Base-by-base conservation (phyloP, 768 basidiomycete species). In the Nidularia pulvinata region DNA sequence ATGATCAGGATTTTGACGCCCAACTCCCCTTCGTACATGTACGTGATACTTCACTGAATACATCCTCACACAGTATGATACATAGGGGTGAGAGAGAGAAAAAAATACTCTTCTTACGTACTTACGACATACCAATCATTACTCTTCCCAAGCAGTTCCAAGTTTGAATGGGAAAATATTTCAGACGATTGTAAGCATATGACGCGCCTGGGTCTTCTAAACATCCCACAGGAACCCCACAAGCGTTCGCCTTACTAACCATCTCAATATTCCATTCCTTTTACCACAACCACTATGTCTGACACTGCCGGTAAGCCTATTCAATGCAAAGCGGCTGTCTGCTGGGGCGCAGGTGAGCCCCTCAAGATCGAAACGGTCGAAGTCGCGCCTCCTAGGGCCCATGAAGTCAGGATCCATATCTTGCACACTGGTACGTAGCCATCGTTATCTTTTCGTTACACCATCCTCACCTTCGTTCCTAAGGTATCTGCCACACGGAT, bases 401-500 rank as follows among this genome's bases (percentile, higher is more conserved):
- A 89, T 69, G 97, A 99, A 79, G 97, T 99, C 64, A 79, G 97
- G 55, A 93, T 99, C 68, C 83, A 86, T 63, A 93, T 99, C 61
- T 79, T 96, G 25, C 83, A 93, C 77, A 97, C 94, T 46, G 97
- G 95, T 83, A 63, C 57, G 78, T 66, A 39, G 34, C 33, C 25
- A 16, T n/a, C 11, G 11, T 47, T 25, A 14, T 33, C 30, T 32
- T 32, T 32, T 34, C 48, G 25, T 37, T 53, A 49, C 42, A 25
- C 25, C 25, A 37, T 34, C 30, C 4, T 13, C 13, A 39, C 34
- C 6, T 51, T 50, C 46, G 22, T 43, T 34, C 50, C 32, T 54
- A 54, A 91, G 90, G 90, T 56, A 90, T 99, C 67, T 99, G 97
- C 74, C 95, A 98, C 71, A 98, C 96, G 64, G 95, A 98, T 65